These are phyloP conservation scores for Trametes hirsuta DNA, from an alignment of 1,284 basidiomycete genomes.

Conservation along the genomic window DNA sequence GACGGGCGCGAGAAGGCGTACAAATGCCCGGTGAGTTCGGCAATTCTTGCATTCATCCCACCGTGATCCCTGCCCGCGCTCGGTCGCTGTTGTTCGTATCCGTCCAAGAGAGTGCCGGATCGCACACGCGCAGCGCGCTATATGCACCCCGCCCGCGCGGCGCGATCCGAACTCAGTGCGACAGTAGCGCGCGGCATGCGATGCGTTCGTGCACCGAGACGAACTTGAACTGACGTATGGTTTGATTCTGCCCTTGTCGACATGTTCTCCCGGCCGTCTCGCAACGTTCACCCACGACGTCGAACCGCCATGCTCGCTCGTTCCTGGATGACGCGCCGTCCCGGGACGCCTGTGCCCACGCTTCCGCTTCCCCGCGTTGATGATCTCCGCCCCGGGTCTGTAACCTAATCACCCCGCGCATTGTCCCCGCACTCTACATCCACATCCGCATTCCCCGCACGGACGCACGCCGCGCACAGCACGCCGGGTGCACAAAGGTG, in stretches of 20 bases:
- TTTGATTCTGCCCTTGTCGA: not conserved
- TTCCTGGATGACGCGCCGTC: not conserved
- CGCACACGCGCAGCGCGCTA: not conserved
- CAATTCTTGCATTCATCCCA: not conserved
- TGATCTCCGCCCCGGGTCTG: slow-evolving; percentile 1
- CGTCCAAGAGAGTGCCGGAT: not conserved
- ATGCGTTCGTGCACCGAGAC: too few species aligned
- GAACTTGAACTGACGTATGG: slow-evolving; percentile 7
- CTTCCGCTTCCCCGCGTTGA: not conserved
- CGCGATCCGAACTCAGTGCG: not conserved
- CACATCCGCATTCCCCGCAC: too few species aligned
- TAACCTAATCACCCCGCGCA: slow-evolving; percentile 12
- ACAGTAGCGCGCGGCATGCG: not conserved
- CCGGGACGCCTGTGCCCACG: not conserved
- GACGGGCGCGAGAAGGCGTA: slow-evolving; percentile 40
- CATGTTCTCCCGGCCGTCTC: not conserved
- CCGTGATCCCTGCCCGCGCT: not conserved
- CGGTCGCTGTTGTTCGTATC: not conserved
- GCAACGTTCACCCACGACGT: not conserved
- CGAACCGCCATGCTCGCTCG: not conserved
- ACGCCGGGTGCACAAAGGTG: slow-evolving; percentile 38
- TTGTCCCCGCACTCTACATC: not conserved
- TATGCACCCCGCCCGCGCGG: not conserved
- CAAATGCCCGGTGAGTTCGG: slow-evolving; percentile 41
- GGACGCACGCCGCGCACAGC: slow-evolving; percentile 21